A percentile compares a stretch with the other conserved stretches of the same genome.
These are phyloP conservation scores for Torulaspora franciscae DNA, from an alignment of 805 yeast species.

Conservation along the genomic window DNA sequence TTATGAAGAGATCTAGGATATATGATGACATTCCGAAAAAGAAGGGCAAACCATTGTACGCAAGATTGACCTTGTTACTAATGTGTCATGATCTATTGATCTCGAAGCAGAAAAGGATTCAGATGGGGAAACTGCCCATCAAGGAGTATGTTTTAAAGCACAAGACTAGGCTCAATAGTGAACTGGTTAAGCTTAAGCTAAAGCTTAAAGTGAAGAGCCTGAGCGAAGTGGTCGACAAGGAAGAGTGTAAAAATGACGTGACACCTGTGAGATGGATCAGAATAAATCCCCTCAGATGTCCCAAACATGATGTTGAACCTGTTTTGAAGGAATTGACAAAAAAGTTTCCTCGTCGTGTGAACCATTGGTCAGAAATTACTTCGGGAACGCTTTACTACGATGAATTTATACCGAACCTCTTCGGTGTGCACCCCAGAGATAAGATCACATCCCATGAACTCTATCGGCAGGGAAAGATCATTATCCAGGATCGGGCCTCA, in stretches of 20 bases:
- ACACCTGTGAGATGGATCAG: conserved; percentile 82
- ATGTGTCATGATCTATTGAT: conserved; percentile 78
- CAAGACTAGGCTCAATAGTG: conserved; percentile 78
- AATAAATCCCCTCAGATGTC: conserved; percentile 57
- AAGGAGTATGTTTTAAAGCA: conserved; percentile 76
- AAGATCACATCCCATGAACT: conserved; percentile 61
- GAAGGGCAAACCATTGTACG: conserved; percentile 47
- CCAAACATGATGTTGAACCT: conserved; percentile 26
- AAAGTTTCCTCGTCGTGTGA: conserved; percentile 44
- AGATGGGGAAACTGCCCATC: conserved; percentile 81
- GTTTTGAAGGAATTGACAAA: conserved; percentile 25
- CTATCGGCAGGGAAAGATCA: conserved; percentile 70
- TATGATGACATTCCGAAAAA: conserved; percentile 43
- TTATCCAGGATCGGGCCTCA: conserved; percentile 94
- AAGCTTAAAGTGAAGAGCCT: conserved; percentile 59
- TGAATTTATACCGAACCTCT: conserved; percentile 65
- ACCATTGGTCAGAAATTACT: conserved; percentile 40
- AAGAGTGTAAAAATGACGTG: conserved; percentile 43
- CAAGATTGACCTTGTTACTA: conserved; percentile 39
- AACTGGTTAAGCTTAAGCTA: conserved; percentile 69
- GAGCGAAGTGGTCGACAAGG: conserved; percentile 49
- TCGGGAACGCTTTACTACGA: conserved; percentile 69
- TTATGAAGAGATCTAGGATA: conserved; percentile 66
- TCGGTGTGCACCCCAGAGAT: conserved; percentile 76
- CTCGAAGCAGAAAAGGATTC: conserved; percentile 72